phyloP scores from a whole-genome alignment of 2,329 filamentous ascomycete genomes.

The Gremmenia infestans region DNA sequence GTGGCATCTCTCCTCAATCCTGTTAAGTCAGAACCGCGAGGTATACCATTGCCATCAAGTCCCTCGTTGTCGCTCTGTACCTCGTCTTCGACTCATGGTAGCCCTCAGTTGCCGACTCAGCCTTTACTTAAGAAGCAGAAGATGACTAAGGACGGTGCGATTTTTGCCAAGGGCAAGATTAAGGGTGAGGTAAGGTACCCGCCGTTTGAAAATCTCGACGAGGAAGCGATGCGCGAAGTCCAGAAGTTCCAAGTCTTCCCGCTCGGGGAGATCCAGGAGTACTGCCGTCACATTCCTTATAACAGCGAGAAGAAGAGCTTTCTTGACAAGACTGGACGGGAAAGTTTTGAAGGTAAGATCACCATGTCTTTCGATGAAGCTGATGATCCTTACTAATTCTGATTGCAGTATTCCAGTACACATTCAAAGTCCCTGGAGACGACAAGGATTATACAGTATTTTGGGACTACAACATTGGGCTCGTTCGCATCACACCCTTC shows the following conservation, averaged over 20 bases:
- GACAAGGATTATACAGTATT: conserved; percentile 70
- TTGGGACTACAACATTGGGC: conserved; percentile 96
- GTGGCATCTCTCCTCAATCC: conserved; percentile 65
- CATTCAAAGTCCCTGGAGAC: conserved; percentile 66
- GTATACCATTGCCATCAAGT: conserved; percentile 40
- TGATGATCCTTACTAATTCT: conserved; percentile 18
- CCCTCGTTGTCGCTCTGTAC: conserved; percentile 28
- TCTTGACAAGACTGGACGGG: conserved; percentile 76
- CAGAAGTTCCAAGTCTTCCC: conserved; percentile 62
- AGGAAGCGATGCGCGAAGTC: conserved; percentile 52
- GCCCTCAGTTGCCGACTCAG: conserved; percentile 23
- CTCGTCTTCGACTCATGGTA: conserved; percentile 25
- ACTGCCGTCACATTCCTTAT: conserved; percentile 79
- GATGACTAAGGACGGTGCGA: conserved; percentile 58
- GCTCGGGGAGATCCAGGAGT: conserved; percentile 55
- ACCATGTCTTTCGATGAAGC: conserved; percentile 4
- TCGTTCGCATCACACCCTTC: conserved; percentile 89
- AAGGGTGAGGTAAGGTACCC: conserved; percentile 68
- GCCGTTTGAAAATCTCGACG: conserved; percentile 64
- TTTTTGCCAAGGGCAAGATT: conserved; percentile 56
- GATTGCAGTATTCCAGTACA: conserved; percentile 72
- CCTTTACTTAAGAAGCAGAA: conserved; percentile 46
- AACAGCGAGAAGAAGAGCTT: conserved; percentile 92
- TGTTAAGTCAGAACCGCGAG: conserved; percentile 34
- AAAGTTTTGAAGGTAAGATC: conserved; percentile 76